Percentiles rank a stretch among this genome's conserved stretches.
Evolutionary conservation across 1,284 basidiomycete species (phyloP).

Genomic region (Leccinum pallidistipes): DNA sequence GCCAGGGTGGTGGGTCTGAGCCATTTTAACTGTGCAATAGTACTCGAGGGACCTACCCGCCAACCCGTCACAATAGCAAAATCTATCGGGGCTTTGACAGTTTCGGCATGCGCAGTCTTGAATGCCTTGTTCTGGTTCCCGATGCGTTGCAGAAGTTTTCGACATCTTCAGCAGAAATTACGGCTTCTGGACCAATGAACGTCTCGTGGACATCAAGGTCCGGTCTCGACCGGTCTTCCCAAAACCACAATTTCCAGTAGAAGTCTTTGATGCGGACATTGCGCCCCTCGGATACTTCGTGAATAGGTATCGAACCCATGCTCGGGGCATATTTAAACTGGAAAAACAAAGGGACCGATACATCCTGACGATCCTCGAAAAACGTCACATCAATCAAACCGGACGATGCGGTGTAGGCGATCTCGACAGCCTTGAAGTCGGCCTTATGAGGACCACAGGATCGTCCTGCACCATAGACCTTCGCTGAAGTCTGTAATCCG

Average conservation of each 20-base stretch:
- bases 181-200: slow-evolving; percentile 83
- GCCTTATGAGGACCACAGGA: slow-evolving; percentile 75
- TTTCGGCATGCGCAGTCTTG: slow-evolving; percentile 72
- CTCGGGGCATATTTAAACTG: slow-evolving; percentile 88
- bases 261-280: slow-evolving; percentile 94
- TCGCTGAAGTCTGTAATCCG: slow-evolving; percentile 55
- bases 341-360: slow-evolving; percentile 79
- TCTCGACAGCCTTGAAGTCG: slow-evolving; percentile 84
- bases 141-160: slow-evolving; percentile 89
- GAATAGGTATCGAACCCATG: slow-evolving; percentile 90
- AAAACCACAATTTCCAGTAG: slow-evolving; percentile 97
- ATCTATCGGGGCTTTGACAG: slow-evolving; percentile 92
- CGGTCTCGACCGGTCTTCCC: slow-evolving; percentile 77
- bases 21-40: slow-evolving; percentile 10
- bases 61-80: slow-evolving; percentile 98
- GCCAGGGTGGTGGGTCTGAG: slow-evolving; percentile 13
- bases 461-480: slow-evolving; percentile 76
- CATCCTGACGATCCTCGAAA: slow-evolving; percentile 81
- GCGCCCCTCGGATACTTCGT: slow-evolving; percentile 84
- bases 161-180: slow-evolving; percentile 73
- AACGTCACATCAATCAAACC: slow-evolving; percentile 75
- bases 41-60: slow-evolving; percentile 62
- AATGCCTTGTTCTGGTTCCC: slow-evolving; percentile 93
- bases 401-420: slow-evolving; percentile 57
- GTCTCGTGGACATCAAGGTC: slow-evolving; percentile 73